Evolutionary conservation across 108 stramenopile genomes (phyloP), one percentile per base, ranked within the genome.

Genomic region (Nitzschia sp.): DNA sequence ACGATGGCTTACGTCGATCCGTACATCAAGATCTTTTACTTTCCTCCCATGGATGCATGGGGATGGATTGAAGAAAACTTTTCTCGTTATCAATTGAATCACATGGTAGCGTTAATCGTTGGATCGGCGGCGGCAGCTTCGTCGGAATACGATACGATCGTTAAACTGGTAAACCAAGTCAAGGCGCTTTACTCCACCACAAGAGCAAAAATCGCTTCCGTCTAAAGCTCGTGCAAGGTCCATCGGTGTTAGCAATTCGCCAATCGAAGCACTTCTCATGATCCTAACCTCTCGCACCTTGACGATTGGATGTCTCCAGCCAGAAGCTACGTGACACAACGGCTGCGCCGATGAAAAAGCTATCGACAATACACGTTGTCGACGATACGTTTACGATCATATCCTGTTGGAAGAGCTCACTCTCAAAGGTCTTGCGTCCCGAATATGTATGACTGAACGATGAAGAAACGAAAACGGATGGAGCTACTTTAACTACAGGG

Each of bases 11-110:
- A 88, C 58, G 88, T 96, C 22, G 95, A 96, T 73, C 86, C 86
- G 6, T 97, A 88, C 63, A 84, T 96, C 25, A 96, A 96, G 53
- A 88, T 96, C 1, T 95, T 91, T 66, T 97, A 93, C 77, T 93
- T 81, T 74, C 88, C 90, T 2, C 81, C 91, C 8, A 86, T 90
- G 68, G 72, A 73, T 66, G 72, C 72, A 1, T 23, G 58, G 16
- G 32, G 48, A 33, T 73, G 72, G 72, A 73, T 73, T 45, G 34
- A 73, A 52, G 35, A 45, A 27, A 65, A 73, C 47, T 73, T 45
- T 47, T 3, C 6, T 8, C n/a, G 48, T 23, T 73, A 73, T 27
- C 63, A 50, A 17, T 32, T 30, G 25, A 44, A 66, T 38, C 72
- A 73, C 0, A 52, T 63, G 33, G 32, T 73, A 6, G 56, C 72